Percentiles rank a stretch among this genome's conserved stretches.
Evolutionary conservation across 148 eudicot species (phyloP).

Genomic region (Rheum nobile): DNA sequence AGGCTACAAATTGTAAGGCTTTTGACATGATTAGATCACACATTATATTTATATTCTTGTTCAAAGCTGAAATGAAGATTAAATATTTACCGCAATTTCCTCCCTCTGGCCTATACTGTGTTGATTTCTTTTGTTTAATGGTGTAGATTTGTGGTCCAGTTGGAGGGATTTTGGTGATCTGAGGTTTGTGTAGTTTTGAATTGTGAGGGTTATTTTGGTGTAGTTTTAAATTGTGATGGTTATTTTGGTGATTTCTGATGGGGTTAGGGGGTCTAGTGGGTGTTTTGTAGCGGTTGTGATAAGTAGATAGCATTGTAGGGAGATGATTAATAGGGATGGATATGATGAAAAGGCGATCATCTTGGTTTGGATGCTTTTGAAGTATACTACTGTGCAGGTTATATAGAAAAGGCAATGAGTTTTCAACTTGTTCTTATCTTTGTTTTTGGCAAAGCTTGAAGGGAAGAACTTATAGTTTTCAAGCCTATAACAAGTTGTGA

Average conservation of each 20-base stretch:
- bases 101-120: too few relatives aligned
- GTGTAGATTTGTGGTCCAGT: too few relatives aligned
- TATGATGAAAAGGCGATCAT: constrained; percentile 1
- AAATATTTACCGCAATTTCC: too few relatives aligned
- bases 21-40: too few relatives aligned
- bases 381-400: background rate
- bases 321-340: background rate
- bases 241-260: constrained; percentile 41
- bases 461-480: constrained; percentile 2
- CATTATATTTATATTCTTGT: too few relatives aligned
- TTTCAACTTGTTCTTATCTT: background rate
- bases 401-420: background rate
- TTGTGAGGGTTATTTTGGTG: too few relatives aligned
- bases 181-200: too few relatives aligned
- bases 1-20: too few relatives aligned
- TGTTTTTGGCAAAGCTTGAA: background rate
- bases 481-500: constrained; percentile 2
- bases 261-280: constrained; percentile 68
- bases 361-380: background rate
- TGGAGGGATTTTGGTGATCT: too few relatives aligned
- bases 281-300: constrained; percentile 21
- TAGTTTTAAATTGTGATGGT: constrained; percentile 27
- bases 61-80: too few relatives aligned
- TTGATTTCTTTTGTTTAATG: too few relatives aligned
- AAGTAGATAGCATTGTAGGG: background rate